Percentiles rank a stretch among this genome's conserved stretches.
phyloP scores from a whole-genome alignment of 1,284 basidiomycete genomes.

The Trametes polyzona region DNA sequence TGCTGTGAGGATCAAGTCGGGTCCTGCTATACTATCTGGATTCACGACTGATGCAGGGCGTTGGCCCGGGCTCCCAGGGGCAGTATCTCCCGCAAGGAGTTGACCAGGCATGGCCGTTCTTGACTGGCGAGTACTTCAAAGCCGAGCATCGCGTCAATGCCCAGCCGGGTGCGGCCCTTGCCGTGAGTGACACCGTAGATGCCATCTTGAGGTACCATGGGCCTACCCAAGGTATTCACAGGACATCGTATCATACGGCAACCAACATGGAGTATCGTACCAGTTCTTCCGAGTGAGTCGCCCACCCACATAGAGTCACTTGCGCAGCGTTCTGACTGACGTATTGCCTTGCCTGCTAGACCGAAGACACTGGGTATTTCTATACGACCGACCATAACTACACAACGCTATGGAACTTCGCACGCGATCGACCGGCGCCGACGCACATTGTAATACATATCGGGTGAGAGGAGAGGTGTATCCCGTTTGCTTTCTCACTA shows the following conservation, averaged over 20 bases:
- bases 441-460: slow-evolving; percentile 61
- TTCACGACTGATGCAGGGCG: slow-evolving; percentile 8
- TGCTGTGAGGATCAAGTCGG: slow-evolving; percentile 40
- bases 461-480: slow-evolving; percentile 47
- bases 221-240: too few species aligned
- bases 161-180: slow-evolving; percentile 57
- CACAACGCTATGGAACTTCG: slow-evolving; percentile 62
- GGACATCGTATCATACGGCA: slow-evolving; percentile 62
- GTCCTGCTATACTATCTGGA: neutral
- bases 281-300: slow-evolving; percentile 51
- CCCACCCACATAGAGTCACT: neutral
- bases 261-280: slow-evolving; percentile 55
- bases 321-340: neutral
- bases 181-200: too few species aligned
- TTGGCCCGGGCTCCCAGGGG: slow-evolving; percentile 40
- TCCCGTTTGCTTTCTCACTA: neutral
- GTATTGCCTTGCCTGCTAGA: slow-evolving; percentile 35
- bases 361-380: slow-evolving; percentile 59
- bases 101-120: slow-evolving; percentile 61
- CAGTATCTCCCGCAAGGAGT: slow-evolving; percentile 57
- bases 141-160: slow-evolving; percentile 55
- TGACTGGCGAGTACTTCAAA: slow-evolving; percentile 55
- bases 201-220: too few species aligned
- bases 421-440: slow-evolving; percentile 46
- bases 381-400: slow-evolving; percentile 59